Percentiles rank a stretch among this genome's conserved stretches.
Conservation (phyloP, 768 basidiomycete species). For the Tricholoma saponaceum region DNA sequence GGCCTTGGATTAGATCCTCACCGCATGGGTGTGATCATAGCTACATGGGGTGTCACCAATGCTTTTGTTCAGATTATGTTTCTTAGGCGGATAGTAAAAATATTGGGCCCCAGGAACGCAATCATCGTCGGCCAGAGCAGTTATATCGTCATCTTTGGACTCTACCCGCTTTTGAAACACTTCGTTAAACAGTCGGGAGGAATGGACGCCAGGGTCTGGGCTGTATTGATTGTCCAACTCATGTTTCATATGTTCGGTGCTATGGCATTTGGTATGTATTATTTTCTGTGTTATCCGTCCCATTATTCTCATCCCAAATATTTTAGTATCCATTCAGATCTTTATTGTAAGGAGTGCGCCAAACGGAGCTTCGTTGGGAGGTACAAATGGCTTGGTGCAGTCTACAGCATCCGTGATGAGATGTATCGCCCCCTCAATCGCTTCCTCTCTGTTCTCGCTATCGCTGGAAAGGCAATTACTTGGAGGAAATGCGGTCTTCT, state of each 20-base stretch:
- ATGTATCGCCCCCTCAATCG: constrained; percentile 41
- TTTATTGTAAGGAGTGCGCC: constrained; percentile 40
- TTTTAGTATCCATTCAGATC: constrained; percentile 45
- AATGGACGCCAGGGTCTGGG: constrained; percentile 27
- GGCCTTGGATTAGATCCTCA: constrained; percentile 65
- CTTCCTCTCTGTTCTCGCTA: constrained; percentile 47
- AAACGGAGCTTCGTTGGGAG: constrained; percentile 38
- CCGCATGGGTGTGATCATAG: constrained; percentile 56
- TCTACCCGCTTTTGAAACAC: constrained; percentile 32
- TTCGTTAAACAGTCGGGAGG: constrained; percentile 29
- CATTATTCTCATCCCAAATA: constrained; percentile 1
- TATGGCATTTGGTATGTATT: constrained; percentile 34
- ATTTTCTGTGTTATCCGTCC: neutral
- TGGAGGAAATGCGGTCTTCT: constrained; percentile 43
- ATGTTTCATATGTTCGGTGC: constrained; percentile 21
- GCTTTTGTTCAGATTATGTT: constrained; percentile 49
- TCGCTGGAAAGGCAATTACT: constrained; percentile 40
- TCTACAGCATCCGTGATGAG: constrained; percentile 41
- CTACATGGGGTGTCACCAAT: constrained; percentile 46
- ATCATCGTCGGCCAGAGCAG: constrained; percentile 33
- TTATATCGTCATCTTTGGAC: constrained; percentile 20
- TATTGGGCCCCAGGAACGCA: constrained; percentile 49
- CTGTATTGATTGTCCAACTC: constrained; percentile 30
- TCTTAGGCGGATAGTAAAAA: constrained; percentile 46
- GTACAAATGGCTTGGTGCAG: constrained; percentile 53